These are phyloP conservation scores for Chalciporus piperatus DNA, from an alignment of 768 basidiomycete genomes.

Conservation along the genomic window DNA sequence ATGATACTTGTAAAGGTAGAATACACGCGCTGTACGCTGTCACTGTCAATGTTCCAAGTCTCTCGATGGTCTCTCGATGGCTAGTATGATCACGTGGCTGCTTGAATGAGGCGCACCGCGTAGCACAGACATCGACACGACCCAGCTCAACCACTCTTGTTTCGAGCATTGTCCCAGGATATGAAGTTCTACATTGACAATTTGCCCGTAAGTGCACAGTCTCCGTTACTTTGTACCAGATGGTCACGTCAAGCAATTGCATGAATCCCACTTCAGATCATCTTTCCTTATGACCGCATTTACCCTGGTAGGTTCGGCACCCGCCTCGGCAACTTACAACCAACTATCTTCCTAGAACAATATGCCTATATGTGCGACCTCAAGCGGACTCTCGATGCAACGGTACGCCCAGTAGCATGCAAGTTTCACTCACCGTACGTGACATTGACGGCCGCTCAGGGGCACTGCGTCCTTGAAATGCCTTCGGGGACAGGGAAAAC, in stretches of 20 bases:
- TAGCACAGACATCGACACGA: too few relatives aligned
- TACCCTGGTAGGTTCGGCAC: constrained; percentile 71
- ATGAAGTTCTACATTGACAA: constrained; percentile 88
- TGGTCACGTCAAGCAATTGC: background rate
- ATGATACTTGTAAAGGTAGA: too few relatives aligned
- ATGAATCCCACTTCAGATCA: constrained; percentile 47
- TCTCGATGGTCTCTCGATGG: too few relatives aligned
- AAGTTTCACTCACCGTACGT: background rate
- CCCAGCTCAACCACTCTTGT: too few relatives aligned
- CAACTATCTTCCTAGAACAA: constrained; percentile 63
- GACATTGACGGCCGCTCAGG: constrained; percentile 46
- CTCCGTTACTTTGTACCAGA: background rate
- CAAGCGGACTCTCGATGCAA: constrained; percentile 93
- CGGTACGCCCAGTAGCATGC: constrained; percentile 45
- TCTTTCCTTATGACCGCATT: constrained; percentile 93
- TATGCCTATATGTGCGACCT: constrained; percentile 99
- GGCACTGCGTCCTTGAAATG: constrained; percentile 99
- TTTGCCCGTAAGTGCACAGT: constrained; percentile 54
- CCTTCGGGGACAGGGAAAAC: constrained; percentile 99
- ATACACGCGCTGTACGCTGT: too few relatives aligned
- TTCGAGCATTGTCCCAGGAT: background rate
- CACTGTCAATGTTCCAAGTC: too few relatives aligned
- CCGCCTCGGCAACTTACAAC: background rate
- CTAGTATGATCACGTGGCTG: too few relatives aligned
- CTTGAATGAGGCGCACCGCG: too few relatives aligned